Evolutionary conservation across 306 rosid genomes (phyloP).

Genomic region (Lotus japonicus): DNA sequence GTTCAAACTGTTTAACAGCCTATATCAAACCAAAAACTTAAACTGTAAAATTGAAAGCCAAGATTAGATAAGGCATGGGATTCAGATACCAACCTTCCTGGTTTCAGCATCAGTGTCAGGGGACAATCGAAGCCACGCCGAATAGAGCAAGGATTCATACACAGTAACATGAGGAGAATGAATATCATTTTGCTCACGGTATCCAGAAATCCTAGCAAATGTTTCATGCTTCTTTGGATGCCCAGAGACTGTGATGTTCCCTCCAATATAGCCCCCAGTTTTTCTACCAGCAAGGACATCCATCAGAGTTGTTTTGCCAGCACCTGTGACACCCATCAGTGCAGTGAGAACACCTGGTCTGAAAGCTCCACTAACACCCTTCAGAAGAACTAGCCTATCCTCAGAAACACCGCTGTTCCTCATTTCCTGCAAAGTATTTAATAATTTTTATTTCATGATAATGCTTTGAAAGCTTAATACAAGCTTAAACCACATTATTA

Average conservation of each 20-base stretch:
- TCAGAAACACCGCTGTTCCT: conserved; percentile 47
- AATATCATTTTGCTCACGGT: conserved; percentile 88
- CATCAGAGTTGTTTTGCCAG: conserved; percentile 94
- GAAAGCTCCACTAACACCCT: conserved; percentile 73
- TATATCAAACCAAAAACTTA: too few species aligned
- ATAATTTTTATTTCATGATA: not conserved
- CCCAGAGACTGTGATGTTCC: conserved; percentile 65
- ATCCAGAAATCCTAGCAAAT: conserved; percentile 85
- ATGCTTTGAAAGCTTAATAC: not conserved
- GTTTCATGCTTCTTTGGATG: conserved; percentile 87
- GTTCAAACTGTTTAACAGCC: too few species aligned
- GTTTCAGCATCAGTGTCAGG: conserved; percentile 36
- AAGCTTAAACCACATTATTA: not conserved
- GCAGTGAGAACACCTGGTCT: conserved; percentile 95
- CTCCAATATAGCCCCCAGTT: conserved; percentile 81
- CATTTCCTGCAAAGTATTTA: conserved; percentile 52
- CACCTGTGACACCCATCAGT: conserved; percentile 93
- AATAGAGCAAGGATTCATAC: conserved; percentile 55
- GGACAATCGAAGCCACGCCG: conserved; percentile 61
- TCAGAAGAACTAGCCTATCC: conserved; percentile 70
- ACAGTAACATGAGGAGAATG: conserved; percentile 68
- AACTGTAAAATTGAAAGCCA: not conserved
- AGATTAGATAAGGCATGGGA: conserved; percentile 5
- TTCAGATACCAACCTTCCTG: conserved; percentile 42
- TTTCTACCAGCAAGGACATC: conserved; percentile 91